Base-by-base conservation (phyloP, 1,284 basidiomycete species). In the Erythrobasidium hasegawianum region DNA sequence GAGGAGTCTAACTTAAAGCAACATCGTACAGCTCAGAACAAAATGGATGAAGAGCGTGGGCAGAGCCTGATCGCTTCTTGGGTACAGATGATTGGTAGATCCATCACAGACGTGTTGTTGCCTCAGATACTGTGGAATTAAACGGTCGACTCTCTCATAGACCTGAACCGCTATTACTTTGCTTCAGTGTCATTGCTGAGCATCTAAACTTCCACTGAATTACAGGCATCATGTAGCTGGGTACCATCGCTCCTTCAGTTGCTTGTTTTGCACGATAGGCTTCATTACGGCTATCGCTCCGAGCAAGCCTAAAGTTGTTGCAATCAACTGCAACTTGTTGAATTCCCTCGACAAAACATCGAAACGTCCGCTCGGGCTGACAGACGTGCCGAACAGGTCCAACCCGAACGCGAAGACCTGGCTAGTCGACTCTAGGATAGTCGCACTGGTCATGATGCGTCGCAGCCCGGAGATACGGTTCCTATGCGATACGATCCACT, bases 341-440 rank as follows among this genome's bases (percentile, higher is more conserved):
- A 98, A 98, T 74, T 82, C 84, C 77, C 90, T 85, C 75, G 84
- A 89, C 13, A 96, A 83, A n/a, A 95, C 85, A 75, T 98, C 95
- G 74, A 98, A 98, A 26, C 90, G 91, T 26, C 86, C 86, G 1
- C 89, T 91, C 0, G 96, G 92, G 41, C 89, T 84, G 2, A 91
- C 82, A 14, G 90, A 83, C 5, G 89, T 89, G 29, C 85, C 79
- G 81, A 97, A 95, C 69, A 94, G 80, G 77, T 97, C 95, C 14
- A 93, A 81, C 3, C 93, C 93, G 71, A 86, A 85, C 0, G 86
- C 85, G 71, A 97, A 86, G 10, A 97, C 84, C n/a, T 96, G 79
- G 0, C 89, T 88, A 0, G 93, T 97, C 4, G 89, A 93, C 77
- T 98, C 95, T 33, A 97, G 84, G 2, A 90, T 82, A 0, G 94